Evolutionary conservation across 192 early-diverging fungal genomes (phyloP).

Genomic region (Backusella mclennaniae): DNA sequence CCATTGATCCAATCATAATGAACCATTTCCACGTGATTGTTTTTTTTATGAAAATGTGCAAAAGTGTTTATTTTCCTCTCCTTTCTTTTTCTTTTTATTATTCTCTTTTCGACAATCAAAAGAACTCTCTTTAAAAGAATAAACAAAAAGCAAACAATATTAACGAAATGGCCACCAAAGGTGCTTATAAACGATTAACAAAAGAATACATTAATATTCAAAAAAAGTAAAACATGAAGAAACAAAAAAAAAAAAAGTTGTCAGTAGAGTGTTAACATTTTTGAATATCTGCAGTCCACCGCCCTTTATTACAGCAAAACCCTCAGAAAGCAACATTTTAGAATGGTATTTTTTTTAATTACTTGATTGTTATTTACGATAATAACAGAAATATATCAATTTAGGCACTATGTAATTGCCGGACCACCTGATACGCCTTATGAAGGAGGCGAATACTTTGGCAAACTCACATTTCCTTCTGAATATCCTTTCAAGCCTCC

Average conservation of each 20-base stretch:
- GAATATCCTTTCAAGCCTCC: conserved; percentile 97
- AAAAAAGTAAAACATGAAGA: conserved; percentile 34
- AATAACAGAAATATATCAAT: neutral
- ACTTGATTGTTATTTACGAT: neutral
- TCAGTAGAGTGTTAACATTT: neutral
- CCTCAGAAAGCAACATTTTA: conserved; percentile 91
- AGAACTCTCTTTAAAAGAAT: neutral
- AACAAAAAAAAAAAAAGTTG: neutral
- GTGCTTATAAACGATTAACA: conserved; percentile 70
- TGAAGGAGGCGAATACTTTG: conserved; percentile 91
- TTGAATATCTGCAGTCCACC: conserved; percentile 57
- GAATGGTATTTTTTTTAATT: conserved; percentile 73
- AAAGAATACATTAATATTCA: conserved; percentile 79
- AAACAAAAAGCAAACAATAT: neutral
- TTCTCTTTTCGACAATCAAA: neutral
- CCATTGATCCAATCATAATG: neutral
- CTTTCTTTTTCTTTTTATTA: neutral
- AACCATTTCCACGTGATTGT: neutral
- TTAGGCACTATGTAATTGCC: conserved; percentile 93
- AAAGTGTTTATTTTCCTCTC: neutral
- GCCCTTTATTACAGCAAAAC: conserved; percentile 88
- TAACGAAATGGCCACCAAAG: conserved; percentile 75
- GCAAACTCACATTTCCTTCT: conserved; percentile 85
- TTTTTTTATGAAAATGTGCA: neutral
- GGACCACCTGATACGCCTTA: conserved; percentile 97